Evolutionary conservation across 345 rosid species (phyloP), one percentile per base, ranked within the genome.

Genomic region (Camelina sativa): DNA sequence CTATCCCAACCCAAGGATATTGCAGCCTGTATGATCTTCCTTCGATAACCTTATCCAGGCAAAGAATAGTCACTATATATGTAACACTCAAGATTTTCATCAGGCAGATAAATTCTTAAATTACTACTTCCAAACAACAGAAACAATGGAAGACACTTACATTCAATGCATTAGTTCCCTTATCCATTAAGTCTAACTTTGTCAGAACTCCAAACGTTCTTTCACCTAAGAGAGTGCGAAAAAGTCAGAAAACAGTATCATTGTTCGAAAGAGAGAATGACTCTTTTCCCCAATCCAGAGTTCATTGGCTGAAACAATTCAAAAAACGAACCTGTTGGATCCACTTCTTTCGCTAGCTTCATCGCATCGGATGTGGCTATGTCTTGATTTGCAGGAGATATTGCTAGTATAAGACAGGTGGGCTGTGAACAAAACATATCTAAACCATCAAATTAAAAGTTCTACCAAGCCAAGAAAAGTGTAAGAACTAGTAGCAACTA

Each of bases 351-450:
- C 0, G 95, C 81, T 30, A 91, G 89, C 72, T 89, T 89, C 43
- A 94, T 94, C 5, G 98, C 97, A 85, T 94, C 98, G 0, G 97
- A 94, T 23, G 97, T 91, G 5, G 98, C 97, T 19, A 91, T 87
- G 80, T 94, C 98, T 83, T 94, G 98, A 81, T 94, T 94, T 32
- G 98, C 98, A 40, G 98, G 98, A 72, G 98, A 86, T 84, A 94
- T 91, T 13, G 98, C 98, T 47, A 94, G 86, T 75, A 94, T 91
- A 77, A 94, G 61, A 76, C 88, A 81, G 59, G 88, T 94, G n/a
- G 96, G 95, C 98, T 94, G 68, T 15, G 34, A 65, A 59, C 37
- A 60, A 20, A 58, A 56, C 30, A 65, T n/a, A 44, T 32, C 6
- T n/a, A 20, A 66, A 58, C 44, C 25, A 58, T 25, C 22, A 57